These are phyloP conservation scores for Millerozyma miso DNA, from an alignment of 805 yeast genomes.

Conservation along the genomic window DNA sequence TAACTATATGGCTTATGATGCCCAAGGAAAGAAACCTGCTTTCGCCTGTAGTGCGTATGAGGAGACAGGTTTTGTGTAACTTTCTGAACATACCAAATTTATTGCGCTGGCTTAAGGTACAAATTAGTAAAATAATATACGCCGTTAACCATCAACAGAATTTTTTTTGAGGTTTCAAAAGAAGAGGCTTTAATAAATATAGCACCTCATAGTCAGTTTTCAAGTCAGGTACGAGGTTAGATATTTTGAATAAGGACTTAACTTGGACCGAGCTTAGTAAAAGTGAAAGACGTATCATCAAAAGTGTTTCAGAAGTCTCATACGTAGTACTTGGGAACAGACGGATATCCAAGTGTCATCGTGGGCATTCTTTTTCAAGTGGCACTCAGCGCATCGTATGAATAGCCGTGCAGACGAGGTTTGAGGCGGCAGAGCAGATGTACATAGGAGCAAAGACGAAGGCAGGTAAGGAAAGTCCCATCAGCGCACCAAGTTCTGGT, in stretches of 20 bases:
- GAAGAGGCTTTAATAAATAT: too few relatives aligned
- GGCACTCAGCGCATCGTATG: neutral
- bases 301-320: neutral
- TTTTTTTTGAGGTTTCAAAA: too few relatives aligned
- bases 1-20: neutral
- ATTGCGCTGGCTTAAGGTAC: neutral
- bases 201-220: too few relatives aligned
- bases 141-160: neutral
- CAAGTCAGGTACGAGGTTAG: too few relatives aligned
- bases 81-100: neutral
- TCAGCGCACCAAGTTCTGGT: neutral
- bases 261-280: too few relatives aligned
- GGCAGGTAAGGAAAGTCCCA: neutral
- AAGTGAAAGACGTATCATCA: too few relatives aligned
- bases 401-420: neutral
- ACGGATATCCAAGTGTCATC: too few relatives aligned
- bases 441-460: neutral
- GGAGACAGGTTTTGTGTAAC: neutral
- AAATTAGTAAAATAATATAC: neutral
- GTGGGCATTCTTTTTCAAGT: too few relatives aligned
- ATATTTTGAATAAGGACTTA: too few relatives aligned
- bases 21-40: neutral
- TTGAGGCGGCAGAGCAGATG: neutral
- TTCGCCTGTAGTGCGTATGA: neutral
- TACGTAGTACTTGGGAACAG: too few relatives aligned